phyloP scores from a whole-genome alignment of 2,329 filamentous ascomycete species.

The Cladobotryum protrusum region DNA sequence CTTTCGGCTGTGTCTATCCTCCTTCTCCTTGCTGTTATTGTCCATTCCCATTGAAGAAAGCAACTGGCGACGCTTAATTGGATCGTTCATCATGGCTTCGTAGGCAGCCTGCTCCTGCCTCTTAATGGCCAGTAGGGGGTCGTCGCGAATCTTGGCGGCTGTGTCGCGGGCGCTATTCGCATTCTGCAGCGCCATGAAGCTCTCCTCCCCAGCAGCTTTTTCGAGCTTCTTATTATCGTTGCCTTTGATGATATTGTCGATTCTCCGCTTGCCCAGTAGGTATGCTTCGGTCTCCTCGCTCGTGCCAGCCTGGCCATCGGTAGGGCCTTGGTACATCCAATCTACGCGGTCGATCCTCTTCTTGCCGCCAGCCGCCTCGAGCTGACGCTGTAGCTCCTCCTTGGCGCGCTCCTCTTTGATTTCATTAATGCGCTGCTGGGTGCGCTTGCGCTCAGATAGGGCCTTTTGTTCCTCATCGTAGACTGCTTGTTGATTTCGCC shows the following conservation, averaged over 20 bases:
- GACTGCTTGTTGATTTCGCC: slow-evolving; percentile 84
- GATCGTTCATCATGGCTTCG: slow-evolving; percentile 73
- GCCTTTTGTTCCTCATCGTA: slow-evolving; percentile 91
- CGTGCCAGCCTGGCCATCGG: slow-evolving; percentile 65
- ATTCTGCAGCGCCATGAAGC: slow-evolving; percentile 56
- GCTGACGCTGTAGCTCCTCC: slow-evolving; percentile 83
- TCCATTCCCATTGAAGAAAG: slow-evolving; percentile 56
- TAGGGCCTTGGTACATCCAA: slow-evolving; percentile 96
- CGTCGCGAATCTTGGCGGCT: slow-evolving; percentile 78
- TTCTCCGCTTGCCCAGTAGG: slow-evolving; percentile 82
- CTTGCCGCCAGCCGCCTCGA: slow-evolving; percentile 80
- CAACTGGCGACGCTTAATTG: slow-evolving; percentile 59
- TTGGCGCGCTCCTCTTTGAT: slow-evolving; percentile 89
- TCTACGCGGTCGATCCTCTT: slow-evolving; percentile 81
- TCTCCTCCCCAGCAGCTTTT: slow-evolving; percentile 61
- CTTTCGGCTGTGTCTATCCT: slow-evolving; percentile 33
- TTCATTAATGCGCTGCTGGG: slow-evolving; percentile 85
- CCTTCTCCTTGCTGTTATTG: slow-evolving; percentile 32
- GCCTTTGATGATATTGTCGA: slow-evolving; percentile 75
- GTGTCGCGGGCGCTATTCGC: slow-evolving; percentile 74
- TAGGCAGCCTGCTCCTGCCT: slow-evolving; percentile 80
- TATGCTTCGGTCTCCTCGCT: slow-evolving; percentile 92
- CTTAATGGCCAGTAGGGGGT: slow-evolving; percentile 90
- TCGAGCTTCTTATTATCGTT: slow-evolving; percentile 74
- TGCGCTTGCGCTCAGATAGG: slow-evolving; percentile 89